These are phyloP conservation scores for Vittaforma corneae DNA, from an alignment of 371 early-diverging fungal species.

Conservation along the genomic window DNA sequence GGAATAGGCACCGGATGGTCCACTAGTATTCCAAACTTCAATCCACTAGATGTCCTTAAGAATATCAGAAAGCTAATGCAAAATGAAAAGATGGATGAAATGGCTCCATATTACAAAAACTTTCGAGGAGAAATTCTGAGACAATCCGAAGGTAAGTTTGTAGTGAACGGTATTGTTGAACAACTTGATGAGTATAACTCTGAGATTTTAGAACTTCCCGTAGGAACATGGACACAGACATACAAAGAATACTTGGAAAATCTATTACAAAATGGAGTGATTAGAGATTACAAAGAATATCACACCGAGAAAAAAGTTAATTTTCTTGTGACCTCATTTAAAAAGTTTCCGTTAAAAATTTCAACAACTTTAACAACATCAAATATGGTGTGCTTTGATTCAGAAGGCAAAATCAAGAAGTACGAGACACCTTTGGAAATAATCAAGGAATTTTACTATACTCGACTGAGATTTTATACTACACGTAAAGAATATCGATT, in stretches of 20 bases:
- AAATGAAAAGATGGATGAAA: conserved; percentile 64
- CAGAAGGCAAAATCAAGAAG: conserved; percentile 71
- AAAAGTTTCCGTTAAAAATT: conserved; percentile 70
- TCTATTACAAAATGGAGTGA: conserved; percentile 63
- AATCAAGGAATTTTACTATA: conserved; percentile 74
- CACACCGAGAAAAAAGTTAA: conserved; percentile 64
- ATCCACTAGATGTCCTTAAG: conserved; percentile 78
- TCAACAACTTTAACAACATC: conserved; percentile 64
- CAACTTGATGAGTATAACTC: conserved; percentile 67
- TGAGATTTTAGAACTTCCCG: conserved; percentile 81
- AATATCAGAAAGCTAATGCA: conserved; percentile 75
- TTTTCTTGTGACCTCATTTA: conserved; percentile 67
- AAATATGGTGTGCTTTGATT: conserved; percentile 93
- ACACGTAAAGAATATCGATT: conserved; percentile 78
- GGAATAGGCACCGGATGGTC: conserved; percentile 93
- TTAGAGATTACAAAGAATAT: conserved; percentile 61
- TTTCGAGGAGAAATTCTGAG: conserved; percentile 63
- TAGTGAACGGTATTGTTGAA: conserved; percentile 65
- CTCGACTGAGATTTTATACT: conserved; percentile 73
- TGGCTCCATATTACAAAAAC: conserved; percentile 90
- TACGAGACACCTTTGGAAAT: conserved; percentile 73
- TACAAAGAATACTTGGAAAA: conserved; percentile 78
- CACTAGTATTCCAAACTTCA: conserved; percentile 66
- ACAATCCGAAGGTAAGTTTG: conserved; percentile 62
- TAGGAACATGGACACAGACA: conserved; percentile 79